Percentiles rank a stretch among this genome's conserved stretches.
Evolutionary conservation across 257 asterid genomes (phyloP).

Genomic region (Petunia axillaris): DNA sequence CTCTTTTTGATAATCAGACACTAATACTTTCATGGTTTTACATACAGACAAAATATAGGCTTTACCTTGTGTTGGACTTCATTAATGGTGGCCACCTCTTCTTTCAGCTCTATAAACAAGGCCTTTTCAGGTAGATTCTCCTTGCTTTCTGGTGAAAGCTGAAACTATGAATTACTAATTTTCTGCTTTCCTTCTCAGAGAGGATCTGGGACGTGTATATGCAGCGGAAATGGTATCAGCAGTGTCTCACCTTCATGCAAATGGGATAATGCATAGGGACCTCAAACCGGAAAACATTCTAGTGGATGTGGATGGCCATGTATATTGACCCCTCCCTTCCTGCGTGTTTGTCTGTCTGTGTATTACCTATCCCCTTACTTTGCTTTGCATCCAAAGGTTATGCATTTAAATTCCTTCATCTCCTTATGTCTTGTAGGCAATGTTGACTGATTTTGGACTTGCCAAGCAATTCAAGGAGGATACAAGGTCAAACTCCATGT

Average conservation of each 20-base stretch:
- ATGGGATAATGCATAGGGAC: conserved; percentile 72
- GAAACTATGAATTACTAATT: conserved; percentile 24
- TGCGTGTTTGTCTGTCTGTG: not conserved
- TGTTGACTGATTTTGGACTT: conserved; percentile 63
- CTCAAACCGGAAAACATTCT: conserved; percentile 70
- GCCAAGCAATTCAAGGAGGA: conserved; percentile 61
- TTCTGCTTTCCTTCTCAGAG: conserved; percentile 43
- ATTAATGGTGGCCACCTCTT: conserved; percentile 78
- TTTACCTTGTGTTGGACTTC: conserved; percentile 76
- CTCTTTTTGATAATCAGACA: conserved; percentile 22
- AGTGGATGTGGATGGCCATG: conserved; percentile 79
- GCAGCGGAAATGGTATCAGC: conserved; percentile 66
- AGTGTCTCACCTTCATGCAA: conserved; percentile 67
- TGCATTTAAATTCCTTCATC: conserved; percentile 41
- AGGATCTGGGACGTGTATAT: conserved; percentile 63
- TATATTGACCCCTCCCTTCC: conserved; percentile 30
- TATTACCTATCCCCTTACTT: not conserved
- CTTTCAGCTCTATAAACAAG: conserved; percentile 73
- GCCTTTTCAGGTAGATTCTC: conserved; percentile 63
- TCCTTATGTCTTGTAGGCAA: conserved; percentile 31
- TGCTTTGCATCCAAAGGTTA: conserved; percentile 1
- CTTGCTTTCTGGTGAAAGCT: conserved; percentile 7
- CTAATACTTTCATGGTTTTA: not conserved
- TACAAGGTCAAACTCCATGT: conserved; percentile 59
- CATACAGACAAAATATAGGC: conserved; percentile 72